A percentile compares a stretch with the other conserved stretches of the same genome.
Conservation (phyloP, 2,329 filamentous ascomycete species). For the Fusarium citri region DNA sequence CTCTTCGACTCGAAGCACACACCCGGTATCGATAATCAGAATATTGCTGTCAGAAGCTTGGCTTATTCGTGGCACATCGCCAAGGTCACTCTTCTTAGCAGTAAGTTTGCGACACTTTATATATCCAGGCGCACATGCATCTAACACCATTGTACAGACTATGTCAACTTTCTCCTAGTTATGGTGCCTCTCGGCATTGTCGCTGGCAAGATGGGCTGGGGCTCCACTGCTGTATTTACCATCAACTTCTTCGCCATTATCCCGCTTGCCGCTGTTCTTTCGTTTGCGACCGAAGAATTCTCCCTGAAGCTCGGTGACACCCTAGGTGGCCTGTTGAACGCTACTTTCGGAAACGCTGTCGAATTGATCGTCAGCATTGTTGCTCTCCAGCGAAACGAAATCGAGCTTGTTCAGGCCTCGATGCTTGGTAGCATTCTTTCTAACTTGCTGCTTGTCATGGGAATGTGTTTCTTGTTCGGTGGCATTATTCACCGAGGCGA, state of each 20-base stretch:
- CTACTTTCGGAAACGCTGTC: constrained; percentile 83
- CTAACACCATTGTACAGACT: constrained; percentile 55
- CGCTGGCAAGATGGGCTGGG: constrained; percentile 71
- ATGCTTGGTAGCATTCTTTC: constrained; percentile 97
- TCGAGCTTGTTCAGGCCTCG: constrained; percentile 95
- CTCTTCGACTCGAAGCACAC: constrained; percentile 63
- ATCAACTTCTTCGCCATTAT: constrained; percentile 87
- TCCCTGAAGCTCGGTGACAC: constrained; percentile 78
- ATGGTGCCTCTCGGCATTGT: constrained; percentile 80
- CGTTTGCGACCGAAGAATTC: constrained; percentile 83
- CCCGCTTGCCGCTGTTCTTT: constrained; percentile 77
- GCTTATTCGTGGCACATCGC: constrained; percentile 66
- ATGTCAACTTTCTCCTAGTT: constrained; percentile 77
- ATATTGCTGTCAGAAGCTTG: constrained; percentile 57
- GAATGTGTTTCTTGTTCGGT: constrained; percentile 83
- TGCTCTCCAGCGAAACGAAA: constrained; percentile 84
- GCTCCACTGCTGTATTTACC: constrained; percentile 75
- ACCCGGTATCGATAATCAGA: constrained; percentile 64
- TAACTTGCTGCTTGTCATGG: constrained; percentile 88
- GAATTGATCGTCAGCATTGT: constrained; percentile 91
- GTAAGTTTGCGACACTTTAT: constrained; percentile 55
- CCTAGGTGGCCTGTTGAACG: constrained; percentile 78
- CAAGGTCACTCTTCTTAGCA: constrained; percentile 69
- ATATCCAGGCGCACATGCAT: background rate
- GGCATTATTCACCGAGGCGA: constrained; percentile 71